phyloP scores from a whole-genome alignment of 768 basidiomycete species.

The Trametes villosa region DNA sequence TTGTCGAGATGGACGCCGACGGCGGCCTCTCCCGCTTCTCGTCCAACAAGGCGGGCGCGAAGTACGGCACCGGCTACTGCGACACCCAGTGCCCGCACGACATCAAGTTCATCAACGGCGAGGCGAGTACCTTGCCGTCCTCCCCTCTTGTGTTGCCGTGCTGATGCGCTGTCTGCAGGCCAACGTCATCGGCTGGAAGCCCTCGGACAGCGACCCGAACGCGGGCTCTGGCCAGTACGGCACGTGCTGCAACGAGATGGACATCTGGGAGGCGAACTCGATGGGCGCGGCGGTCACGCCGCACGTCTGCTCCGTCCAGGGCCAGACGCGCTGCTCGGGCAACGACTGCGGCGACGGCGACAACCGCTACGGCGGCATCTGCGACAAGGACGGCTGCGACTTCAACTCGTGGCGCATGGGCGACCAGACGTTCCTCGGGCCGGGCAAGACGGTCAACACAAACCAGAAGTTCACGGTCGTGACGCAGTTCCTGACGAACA shows the following conservation, averaged over 20 bases:
- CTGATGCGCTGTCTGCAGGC: constrained; percentile 37
- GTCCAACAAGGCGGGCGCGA: constrained; percentile 58
- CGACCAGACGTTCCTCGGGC: constrained; percentile 49
- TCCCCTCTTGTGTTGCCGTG: background rate
- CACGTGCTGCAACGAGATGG: constrained; percentile 60
- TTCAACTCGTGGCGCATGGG: constrained; percentile 65
- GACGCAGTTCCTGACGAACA: constrained; percentile 57
- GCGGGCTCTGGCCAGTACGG: constrained; percentile 49
- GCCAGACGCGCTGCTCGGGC: constrained; percentile 48
- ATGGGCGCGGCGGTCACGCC: constrained; percentile 53
- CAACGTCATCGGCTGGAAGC: constrained; percentile 48
- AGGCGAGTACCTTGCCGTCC: constrained; percentile 35
- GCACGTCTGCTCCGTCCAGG: constrained; percentile 48
- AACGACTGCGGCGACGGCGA: constrained; percentile 37
- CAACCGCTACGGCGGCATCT: constrained; percentile 47
- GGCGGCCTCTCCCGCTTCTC: constrained; percentile 51
- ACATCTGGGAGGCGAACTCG: constrained; percentile 60
- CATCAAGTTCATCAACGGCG: constrained; percentile 57
- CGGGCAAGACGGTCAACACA: constrained; percentile 53
- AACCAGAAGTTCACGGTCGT: constrained; percentile 55
- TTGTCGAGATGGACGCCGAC: constrained; percentile 58
- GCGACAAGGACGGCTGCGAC: constrained; percentile 60
- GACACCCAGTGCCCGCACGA: constrained; percentile 59
- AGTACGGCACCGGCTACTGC: constrained; percentile 64
- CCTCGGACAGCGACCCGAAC: constrained; percentile 43